phyloP scores from a whole-genome alignment of 1,139 yeast genomes.

The Kazachstania sp. region DNA sequence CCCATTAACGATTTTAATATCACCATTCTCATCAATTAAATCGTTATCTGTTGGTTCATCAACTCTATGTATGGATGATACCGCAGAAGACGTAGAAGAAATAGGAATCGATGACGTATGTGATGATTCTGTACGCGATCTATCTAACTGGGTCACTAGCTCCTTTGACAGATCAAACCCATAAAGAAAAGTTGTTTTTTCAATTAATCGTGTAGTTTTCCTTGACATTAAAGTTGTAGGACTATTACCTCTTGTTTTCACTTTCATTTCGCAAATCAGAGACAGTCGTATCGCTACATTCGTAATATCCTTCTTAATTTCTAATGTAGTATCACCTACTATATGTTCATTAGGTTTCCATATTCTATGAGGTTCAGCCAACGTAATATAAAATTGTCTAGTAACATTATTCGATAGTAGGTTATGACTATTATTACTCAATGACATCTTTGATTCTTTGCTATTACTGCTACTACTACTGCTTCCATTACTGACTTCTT shows the following conservation, averaged over 20 bases:
- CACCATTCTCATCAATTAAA: constrained; percentile 19
- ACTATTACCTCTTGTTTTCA: constrained; percentile 34
- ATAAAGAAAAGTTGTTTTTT: constrained; percentile 59
- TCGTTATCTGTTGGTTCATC: neutral
- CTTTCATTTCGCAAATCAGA: constrained; percentile 48
- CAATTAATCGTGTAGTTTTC: constrained; percentile 44
- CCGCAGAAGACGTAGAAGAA: neutral
- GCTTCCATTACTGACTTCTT: neutral
- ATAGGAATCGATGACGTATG: neutral
- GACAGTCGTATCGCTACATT: constrained; percentile 48
- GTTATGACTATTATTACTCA: neutral
- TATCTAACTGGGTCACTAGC: neutral
- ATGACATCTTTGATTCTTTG: neutral
- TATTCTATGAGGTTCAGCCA: constrained; percentile 62
- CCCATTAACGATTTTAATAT: constrained; percentile 33
- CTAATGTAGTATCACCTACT: constrained; percentile 51
- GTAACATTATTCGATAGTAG: constrained; percentile 27
- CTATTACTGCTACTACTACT: no score
- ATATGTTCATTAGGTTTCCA: constrained; percentile 57
- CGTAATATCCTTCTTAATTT: constrained; percentile 46
- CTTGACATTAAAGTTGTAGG: constrained; percentile 23
- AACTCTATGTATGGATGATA: neutral
- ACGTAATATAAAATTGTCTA: constrained; percentile 57
- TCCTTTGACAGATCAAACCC: constrained; percentile 34
- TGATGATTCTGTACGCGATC: no score